Conservation (phyloP, 495 filamentous ascomycete species). For the Hypoxylon lenormandii region DNA sequence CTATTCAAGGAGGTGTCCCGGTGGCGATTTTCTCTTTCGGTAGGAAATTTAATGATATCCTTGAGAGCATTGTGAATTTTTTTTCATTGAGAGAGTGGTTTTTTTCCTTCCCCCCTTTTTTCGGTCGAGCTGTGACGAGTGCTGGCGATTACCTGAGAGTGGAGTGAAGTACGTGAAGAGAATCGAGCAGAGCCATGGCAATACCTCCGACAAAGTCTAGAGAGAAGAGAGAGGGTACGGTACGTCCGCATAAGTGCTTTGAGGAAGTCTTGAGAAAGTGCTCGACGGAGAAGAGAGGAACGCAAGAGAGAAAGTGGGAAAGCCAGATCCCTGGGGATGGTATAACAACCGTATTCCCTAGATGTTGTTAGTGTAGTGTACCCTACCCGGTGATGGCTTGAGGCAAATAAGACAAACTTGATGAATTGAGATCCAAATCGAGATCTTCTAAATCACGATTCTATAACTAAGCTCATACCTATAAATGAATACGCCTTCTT, state of each 20-base stretch:
- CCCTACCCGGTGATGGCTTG: background rate
- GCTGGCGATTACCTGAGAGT: background rate
- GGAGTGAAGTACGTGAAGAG: too few species aligned
- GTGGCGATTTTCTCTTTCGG: slow-evolving; percentile 48
- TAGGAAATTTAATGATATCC: slow-evolving; percentile 54
- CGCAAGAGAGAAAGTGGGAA: background rate
- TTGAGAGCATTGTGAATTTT: slow-evolving; percentile 45
- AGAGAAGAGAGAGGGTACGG: too few species aligned
- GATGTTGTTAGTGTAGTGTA: background rate
- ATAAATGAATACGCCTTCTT: too few species aligned
- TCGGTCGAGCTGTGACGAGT: background rate
- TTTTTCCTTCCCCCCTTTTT: slow-evolving; percentile 15
- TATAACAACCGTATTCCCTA: background rate
- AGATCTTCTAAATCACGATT: background rate
- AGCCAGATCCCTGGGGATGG: background rate
- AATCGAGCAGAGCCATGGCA: too few species aligned
- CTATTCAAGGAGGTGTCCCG: slow-evolving; percentile 39
- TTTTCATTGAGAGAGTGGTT: background rate
- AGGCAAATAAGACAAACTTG: slow-evolving; percentile 1
- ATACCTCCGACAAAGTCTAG: too few species aligned
- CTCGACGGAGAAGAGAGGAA: too few species aligned
- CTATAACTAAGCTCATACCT: too few species aligned
- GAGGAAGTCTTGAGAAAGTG: too few species aligned
- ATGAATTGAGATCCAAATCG: slow-evolving; percentile 10
- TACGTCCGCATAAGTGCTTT: too few species aligned